Conservation (phyloP, 495 filamentous ascomycete species). For the Neurospora terricola region DNA sequence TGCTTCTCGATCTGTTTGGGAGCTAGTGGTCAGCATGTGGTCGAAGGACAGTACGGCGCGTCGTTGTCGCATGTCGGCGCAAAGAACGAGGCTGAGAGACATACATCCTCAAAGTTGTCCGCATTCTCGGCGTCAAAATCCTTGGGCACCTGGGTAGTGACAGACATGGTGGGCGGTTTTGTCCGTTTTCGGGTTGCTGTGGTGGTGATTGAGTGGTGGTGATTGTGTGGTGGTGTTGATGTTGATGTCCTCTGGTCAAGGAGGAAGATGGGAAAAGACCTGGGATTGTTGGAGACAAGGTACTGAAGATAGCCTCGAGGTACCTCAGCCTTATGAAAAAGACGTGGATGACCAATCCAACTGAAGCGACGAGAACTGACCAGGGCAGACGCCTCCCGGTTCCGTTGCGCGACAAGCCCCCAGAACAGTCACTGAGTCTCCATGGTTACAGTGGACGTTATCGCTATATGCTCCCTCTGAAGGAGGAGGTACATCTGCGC, state of each 20-base stretch:
- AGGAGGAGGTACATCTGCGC: background rate
- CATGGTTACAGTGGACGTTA: background rate
- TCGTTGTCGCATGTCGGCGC: background rate
- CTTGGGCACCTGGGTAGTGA: slow-evolving; percentile 17
- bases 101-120: slow-evolving; percentile 40
- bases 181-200: background rate
- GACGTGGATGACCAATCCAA: background rate
- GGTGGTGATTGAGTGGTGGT: background rate
- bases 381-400: background rate
- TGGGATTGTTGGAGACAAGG: background rate
- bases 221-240: background rate
- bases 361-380: background rate
- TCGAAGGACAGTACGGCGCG: background rate
- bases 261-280: background rate
- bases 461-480: background rate
- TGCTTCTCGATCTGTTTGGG: slow-evolving; percentile 85
- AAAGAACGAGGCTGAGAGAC: background rate
- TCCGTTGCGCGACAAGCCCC: background rate
- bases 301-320: background rate
- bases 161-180: background rate
- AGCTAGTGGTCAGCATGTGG: background rate
- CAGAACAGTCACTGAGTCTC: background rate
- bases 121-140: slow-evolving; percentile 38
- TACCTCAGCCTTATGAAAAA: background rate
- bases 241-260: background rate